Base-by-base conservation (phyloP, 768 basidiomycete species). In the Suillus subluteus region DNA sequence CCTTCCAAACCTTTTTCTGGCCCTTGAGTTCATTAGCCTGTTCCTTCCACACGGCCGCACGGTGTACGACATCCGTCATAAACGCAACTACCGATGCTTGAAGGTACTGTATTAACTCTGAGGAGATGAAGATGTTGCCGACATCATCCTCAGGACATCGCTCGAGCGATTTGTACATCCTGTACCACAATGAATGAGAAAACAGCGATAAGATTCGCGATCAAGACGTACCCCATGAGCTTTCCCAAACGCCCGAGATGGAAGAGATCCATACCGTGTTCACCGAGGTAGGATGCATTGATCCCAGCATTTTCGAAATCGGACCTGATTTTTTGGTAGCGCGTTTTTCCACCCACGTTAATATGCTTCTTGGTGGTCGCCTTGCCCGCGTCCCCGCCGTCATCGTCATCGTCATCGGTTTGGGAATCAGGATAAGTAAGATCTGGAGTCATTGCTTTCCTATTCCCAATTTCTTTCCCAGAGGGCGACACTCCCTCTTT, bases 1-100 rank as follows among this genome's bases (percentile, higher is more conserved):
- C 63, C 58, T 82, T 79, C 88, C 91, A 92, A 8, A 82, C 88
- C 70, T 85, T 89, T 58, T 85, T 85, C 23, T 83, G 82, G 48
- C 80, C 78, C 76, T 91, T 91, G 71, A 89, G 72, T 40, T 78
- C 75, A 63, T 80, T 74, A 69, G 91, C 90, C 65, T 88, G 84
- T 70, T 90, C 88, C 50, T 85, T 84, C 44, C 82, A 78, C 8
- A 85, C 78, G 52, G 91, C 82, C 26, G 83, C 79, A 41, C 80
- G 82, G 64, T 85, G 83, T 2, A 89, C 76, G 0, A 87, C 63
- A 44, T 84, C 81, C 9, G 82, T 81, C 18, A 84, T 79, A 69
- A 91, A 92, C 40, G 82, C 79, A 11, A 82, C 78, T 26, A 87
- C 71, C 38, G 84, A 79, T 12, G 73, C 78, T 23, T 79, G 78